These are phyloP conservation scores for Holtermanniella nyarrowii DNA, from an alignment of 768 basidiomycete species.

Conservation along the genomic window DNA sequence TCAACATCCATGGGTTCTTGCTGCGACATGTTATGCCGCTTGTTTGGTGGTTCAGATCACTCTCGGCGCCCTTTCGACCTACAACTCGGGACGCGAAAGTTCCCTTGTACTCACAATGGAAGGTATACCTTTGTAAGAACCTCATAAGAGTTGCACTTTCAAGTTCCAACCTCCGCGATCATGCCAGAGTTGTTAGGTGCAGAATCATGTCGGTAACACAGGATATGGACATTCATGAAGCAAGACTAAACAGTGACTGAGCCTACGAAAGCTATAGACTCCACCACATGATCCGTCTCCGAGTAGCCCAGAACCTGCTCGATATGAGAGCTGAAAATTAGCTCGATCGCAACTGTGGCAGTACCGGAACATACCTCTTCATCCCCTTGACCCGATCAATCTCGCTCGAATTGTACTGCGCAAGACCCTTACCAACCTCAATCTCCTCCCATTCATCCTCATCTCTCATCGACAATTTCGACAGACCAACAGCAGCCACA, in stretches of 20 bases:
- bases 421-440: conserved; percentile 87
- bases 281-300: conserved; percentile 94
- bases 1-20: background rate
- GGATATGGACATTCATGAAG: too few species aligned
- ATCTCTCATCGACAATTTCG: background rate
- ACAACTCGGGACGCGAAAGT: background rate
- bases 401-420: conserved; percentile 91
- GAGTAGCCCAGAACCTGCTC: conserved; percentile 76
- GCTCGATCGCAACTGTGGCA: too few species aligned
- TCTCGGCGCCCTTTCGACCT: background rate
- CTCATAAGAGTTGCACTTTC: too few species aligned
- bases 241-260: background rate
- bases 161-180: too few species aligned
- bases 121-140: too few species aligned
- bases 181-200: too few species aligned
- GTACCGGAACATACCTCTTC: conserved; percentile 69
- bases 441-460: conserved; percentile 58
- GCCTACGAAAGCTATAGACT: conserved; percentile 66
- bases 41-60: background rate
- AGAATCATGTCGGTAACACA: too few species aligned
- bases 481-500: conserved; percentile 1
- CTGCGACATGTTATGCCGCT: background rate
- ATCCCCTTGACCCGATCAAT: conserved; percentile 77
- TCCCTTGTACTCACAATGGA: background rate
- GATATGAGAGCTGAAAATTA: conserved; percentile 65